Evolutionary conservation across 257 asterid genomes (phyloP).

Genomic region (Salvia splendens): DNA sequence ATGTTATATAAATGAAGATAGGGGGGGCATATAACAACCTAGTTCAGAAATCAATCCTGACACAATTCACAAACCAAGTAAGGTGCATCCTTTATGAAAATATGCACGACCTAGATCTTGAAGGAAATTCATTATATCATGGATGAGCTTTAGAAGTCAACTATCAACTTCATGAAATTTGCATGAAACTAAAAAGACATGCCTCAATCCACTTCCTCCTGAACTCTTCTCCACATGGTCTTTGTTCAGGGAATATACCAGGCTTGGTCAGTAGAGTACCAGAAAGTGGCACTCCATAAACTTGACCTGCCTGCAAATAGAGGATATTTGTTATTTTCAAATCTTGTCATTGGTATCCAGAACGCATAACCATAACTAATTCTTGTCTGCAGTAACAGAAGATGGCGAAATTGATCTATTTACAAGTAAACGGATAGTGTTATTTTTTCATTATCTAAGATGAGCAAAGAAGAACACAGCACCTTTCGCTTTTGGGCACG

Average conservation of each 20-base stretch:
- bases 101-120: background rate
- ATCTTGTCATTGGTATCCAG: constrained; percentile 15
- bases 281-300: constrained; percentile 95
- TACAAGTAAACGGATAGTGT: constrained; percentile 15
- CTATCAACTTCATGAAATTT: constrained; percentile 28
- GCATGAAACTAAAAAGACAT: constrained; percentile 34
- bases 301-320: constrained; percentile 87
- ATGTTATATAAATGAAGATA: background rate
- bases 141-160: constrained; percentile 20
- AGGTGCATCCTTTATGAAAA: too few relatives aligned
- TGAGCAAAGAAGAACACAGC: constrained; percentile 34
- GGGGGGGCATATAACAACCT: background rate
- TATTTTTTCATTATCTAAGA: constrained; percentile 19
- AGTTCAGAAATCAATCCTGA: constrained; percentile 12
- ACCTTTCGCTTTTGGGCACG: constrained; percentile 98
- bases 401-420: constrained; percentile 14
- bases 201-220: constrained; percentile 99
- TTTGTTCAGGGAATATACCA: constrained; percentile 86
- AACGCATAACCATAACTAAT: constrained; percentile 17
- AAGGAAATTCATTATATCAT: constrained; percentile 19
- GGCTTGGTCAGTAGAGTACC: constrained; percentile 71
- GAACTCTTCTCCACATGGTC: constrained; percentile 89
- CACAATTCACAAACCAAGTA: constrained; percentile 15
- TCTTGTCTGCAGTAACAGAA: constrained; percentile 11
- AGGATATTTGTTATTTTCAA: constrained; percentile 26